Evolutionary conservation across 352 stramenopile genomes (phyloP).

Genomic region (Pythium aristosporum): DNA sequence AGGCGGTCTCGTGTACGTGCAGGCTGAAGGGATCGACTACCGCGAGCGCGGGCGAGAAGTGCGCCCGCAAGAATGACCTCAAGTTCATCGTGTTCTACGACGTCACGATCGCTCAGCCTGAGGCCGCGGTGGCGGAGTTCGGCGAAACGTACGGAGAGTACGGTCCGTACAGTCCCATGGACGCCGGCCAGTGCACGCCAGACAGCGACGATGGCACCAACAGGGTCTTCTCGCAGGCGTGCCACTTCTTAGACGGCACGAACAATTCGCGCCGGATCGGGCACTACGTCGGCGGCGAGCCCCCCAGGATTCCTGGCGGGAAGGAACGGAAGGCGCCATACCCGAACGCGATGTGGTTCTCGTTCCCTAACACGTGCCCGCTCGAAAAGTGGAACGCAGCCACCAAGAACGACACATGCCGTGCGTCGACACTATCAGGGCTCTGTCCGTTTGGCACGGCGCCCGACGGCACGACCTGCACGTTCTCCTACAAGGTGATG

Average conservation of each 20-base stretch:
- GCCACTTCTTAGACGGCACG: constrained; percentile 53
- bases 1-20: constrained; percentile 85
- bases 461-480: constrained; percentile 67
- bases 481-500: constrained; percentile 74
- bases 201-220: constrained; percentile 20
- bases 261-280: constrained; percentile 44
- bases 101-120: constrained; percentile 32
- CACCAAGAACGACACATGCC: constrained; percentile 33
- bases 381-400: constrained; percentile 40
- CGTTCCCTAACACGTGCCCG: constrained; percentile 65
- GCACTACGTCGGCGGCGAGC: constrained; percentile 43
- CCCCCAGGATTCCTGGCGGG: constrained; percentile 39
- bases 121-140: constrained; percentile 31
- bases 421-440: constrained; percentile 39
- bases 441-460: constrained; percentile 48
- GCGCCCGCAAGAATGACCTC: constrained; percentile 44
- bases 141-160: constrained; percentile 59
- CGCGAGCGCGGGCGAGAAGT: constrained; percentile 37
- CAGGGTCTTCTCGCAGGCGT: constrained; percentile 31
- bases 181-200: constrained; percentile 56
- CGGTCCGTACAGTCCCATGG: constrained; percentile 56
- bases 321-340: constrained; percentile 67
- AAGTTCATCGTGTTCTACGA: constrained; percentile 45
- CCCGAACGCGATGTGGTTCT: constrained; percentile 80
- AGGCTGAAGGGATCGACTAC: constrained; percentile 85